Evolutionary conservation across 805 yeast species (phyloP).

Genomic region (Candida palmyrensis): DNA sequence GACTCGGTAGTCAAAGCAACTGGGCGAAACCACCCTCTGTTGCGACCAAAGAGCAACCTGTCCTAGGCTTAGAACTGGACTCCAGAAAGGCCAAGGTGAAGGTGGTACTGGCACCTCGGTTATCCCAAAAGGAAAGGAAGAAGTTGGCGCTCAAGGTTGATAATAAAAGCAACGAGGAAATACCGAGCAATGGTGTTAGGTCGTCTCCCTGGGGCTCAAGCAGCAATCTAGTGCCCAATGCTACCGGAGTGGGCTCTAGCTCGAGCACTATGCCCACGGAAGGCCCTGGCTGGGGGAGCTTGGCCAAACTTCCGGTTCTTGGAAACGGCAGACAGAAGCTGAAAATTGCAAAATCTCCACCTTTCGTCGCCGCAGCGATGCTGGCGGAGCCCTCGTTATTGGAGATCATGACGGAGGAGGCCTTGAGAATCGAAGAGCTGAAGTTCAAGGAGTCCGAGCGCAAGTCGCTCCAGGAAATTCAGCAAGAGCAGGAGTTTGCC

Average conservation of each 20-base stretch:
- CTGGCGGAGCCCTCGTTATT: conserved; percentile 27
- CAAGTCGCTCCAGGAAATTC: conserved; percentile 60
- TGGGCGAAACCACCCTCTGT: conserved; percentile 19
- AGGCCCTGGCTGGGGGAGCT: too few species aligned
- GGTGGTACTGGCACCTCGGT: conserved; percentile 33
- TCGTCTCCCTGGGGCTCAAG: background rate
- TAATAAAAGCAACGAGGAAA: background rate
- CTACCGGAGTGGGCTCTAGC: too few species aligned
- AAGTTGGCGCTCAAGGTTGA: conserved; percentile 21
- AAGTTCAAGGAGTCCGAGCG: conserved; percentile 22
- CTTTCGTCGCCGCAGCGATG: background rate
- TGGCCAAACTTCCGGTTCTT: conserved; percentile 4
- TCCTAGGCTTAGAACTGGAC: conserved; percentile 6
- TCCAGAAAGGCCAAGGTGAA: conserved; percentile 18
- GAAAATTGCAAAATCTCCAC: conserved; percentile 1
- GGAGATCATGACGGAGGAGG: conserved; percentile 45
- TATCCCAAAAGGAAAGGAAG: conserved; percentile 60
- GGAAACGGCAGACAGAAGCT: conserved; percentile 2
- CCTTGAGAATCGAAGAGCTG: conserved; percentile 29
- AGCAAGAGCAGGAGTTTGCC: conserved; percentile 79
- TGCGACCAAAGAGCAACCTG: conserved; percentile 9
- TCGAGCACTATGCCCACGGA: too few species aligned
- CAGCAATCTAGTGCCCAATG: too few species aligned
- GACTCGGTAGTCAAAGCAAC: conserved; percentile 21
- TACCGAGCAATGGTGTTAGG: background rate